Evolutionary conservation across 495 filamentous ascomycete genomes (phyloP), one percentile per base, ranked within the genome.

Genomic region (Penicillium crystallinum): DNA sequence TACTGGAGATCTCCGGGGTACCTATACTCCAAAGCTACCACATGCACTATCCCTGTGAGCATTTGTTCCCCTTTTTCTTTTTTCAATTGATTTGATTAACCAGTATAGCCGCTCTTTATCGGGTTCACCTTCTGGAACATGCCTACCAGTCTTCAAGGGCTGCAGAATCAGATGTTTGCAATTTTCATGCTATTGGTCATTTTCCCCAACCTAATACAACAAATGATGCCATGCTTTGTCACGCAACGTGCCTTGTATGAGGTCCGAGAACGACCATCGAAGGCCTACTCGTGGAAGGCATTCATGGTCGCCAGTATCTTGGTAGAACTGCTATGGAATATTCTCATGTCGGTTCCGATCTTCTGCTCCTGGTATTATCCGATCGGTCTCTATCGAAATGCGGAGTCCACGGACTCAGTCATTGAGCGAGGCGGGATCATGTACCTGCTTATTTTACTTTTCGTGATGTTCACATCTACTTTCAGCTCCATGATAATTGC

Each of bases 1-100:
- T 95, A 92, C 72, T 96, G 89, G 88, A 84, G 91, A 35, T 90
- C 85, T 9, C 91, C 90, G 2, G 77, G 79, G 0, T 97, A 97
- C 69, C 85, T 95, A 57, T 91, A 89, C 65, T 87, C 88, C 40
- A 87, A 87, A 59, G 62, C 79, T 25, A 68, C 79, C 38, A 71
- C 86, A 23, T 77, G 79, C 54, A 71, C 66, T 12, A 47, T 68
- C 10, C 61, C 69, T 19, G 69, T 69, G 48, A 52, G 67, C 60
- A 12, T 18, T n/a, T 34, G 10, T 4, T 7, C 18, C 23, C 22
- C 11, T 14, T 3, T n/a, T n/a, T 1, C 6, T 31, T 31, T 31
- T 2, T 6, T 14, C 6, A 17, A 48, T 25, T 17, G 12, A 23
- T 12, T n/a, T 23, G 15, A 35, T 31, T 52, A 30, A 25, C 46